Evolutionary conservation across 2,329 filamentous ascomycete genomes (phyloP).

Genomic region (Hypoxylon sp.): DNA sequence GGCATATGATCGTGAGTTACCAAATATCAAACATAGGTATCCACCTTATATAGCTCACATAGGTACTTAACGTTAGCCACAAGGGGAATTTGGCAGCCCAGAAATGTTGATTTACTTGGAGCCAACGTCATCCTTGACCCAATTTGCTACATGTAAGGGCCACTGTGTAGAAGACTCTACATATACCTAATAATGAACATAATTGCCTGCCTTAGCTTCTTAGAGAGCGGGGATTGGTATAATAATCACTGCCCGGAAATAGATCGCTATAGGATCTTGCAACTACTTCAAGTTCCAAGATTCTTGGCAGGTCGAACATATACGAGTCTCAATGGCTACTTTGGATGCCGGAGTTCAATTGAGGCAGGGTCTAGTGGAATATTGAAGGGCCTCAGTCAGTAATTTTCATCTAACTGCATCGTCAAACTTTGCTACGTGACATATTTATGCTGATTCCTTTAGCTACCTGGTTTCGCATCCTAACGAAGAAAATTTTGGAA

Average conservation of each 20-base stretch:
- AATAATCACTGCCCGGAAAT: background rate
- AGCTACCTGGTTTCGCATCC: constrained; percentile 4
- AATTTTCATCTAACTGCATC: background rate
- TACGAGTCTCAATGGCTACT: constrained; percentile 1
- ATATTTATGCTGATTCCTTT: background rate
- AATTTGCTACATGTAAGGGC: constrained; percentile 8
- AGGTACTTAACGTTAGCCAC: background rate
- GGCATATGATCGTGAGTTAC: background rate
- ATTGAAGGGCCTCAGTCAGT: constrained; percentile 2
- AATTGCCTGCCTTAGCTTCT: background rate
- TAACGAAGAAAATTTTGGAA: background rate
- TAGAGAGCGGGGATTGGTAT: constrained; percentile 4
- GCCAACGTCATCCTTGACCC: background rate
- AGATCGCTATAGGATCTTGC: background rate
- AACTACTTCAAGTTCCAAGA: background rate
- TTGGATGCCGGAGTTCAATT: background rate
- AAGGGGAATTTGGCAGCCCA: background rate
- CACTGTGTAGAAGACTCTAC: background rate
- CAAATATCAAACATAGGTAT: background rate
- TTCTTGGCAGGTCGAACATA: background rate
- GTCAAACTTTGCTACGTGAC: background rate
- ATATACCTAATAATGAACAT: background rate
- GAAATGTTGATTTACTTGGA: background rate
- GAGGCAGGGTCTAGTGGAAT: background rate
- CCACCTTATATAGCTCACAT: background rate